Base-by-base conservation (phyloP, 1,139 yeast genomes). In the Nakaseomyces glabratus region DNA sequence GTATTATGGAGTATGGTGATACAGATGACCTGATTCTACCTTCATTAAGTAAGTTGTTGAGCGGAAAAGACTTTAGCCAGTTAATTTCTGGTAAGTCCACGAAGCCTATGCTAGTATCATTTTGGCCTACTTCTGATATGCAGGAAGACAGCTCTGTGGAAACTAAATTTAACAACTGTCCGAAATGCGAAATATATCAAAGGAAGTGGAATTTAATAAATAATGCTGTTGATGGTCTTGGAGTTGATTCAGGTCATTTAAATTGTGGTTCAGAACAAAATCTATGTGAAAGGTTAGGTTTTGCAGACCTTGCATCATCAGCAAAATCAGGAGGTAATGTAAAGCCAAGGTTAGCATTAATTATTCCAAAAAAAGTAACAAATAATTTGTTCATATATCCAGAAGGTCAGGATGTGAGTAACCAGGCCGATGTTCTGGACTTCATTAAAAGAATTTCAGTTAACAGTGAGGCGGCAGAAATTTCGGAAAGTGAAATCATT, bases 161-260 rank as follows among this genome's bases (percentile, higher is more conserved):
- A 25, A 44, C 46, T 2, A 53, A 60, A n/a, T 75, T 71, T 24
- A 48, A 52, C 6, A 43, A 52, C 10, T 75, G 80, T 47, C 61
- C 61, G 17, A 68, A 69, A 38, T 74, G 84, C 45, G 45, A 63
- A 33, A 69, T 65, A 10, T 63, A 65, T 38, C 71, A 72, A 41
- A 67, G 66, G 40, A 47, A 63, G 2, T 81, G 90, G 90, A 71
- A 68, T 38, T 57, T 65, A 25, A 55, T 76, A 7, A 67, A 78
- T 14, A 73, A 72, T 45, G 68, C 63, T 31, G 51, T 78, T 5
- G 28, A 26, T 2, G 46, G 60, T 9, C 49, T 62, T 6, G 57
- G 61, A 6, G 59, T 71, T n/a, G 59, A 59, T n/a, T 58, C 73
- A 0, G 79, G 71, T 6, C 84, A 74, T 53, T 61, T 79, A 42